Conservation (phyloP, 2,329 filamentous ascomycete species). For the Ampelomyces quisqualis region DNA sequence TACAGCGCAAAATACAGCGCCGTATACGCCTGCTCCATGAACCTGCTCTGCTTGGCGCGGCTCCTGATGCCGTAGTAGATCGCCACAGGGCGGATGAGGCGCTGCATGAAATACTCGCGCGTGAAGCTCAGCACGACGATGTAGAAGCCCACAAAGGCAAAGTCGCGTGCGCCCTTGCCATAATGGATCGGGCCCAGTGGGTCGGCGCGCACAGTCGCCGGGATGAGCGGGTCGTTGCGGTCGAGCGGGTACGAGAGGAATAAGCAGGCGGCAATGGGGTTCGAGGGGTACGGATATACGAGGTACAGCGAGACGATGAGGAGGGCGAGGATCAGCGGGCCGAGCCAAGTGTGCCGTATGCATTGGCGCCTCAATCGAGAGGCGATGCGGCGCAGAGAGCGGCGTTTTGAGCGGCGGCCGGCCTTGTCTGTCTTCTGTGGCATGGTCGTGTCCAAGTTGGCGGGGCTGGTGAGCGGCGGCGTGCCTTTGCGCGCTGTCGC, state of each 20-base stretch:
- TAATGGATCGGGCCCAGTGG: constrained; percentile 60
- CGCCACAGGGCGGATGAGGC: constrained; percentile 76
- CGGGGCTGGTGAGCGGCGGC: constrained; percentile 19
- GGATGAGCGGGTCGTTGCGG: constrained; percentile 40
- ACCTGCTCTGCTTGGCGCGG: constrained; percentile 78
- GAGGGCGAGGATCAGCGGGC: constrained; percentile 67
- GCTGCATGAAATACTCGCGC: constrained; percentile 94
- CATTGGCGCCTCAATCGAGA: constrained; percentile 50
- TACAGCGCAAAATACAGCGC: constrained; percentile 85
- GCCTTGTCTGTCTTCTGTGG: constrained; percentile 26
- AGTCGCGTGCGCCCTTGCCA: constrained; percentile 83
- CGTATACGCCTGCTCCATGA: constrained; percentile 96
- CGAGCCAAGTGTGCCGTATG: constrained; percentile 60
- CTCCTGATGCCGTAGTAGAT: constrained; percentile 67
- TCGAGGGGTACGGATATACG: constrained; percentile 72
- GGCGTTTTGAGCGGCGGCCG: constrained; percentile 48
- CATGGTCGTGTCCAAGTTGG: constrained; percentile 13
- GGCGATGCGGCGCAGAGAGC: constrained; percentile 48
- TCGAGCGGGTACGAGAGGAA: constrained; percentile 86
- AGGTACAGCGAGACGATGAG: constrained; percentile 68
- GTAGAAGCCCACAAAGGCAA: constrained; percentile 88
- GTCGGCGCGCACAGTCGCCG: constrained; percentile 40
- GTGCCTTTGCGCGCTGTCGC: constrained; percentile 45
- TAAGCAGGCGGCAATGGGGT: constrained; percentile 77
- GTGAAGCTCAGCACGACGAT: constrained; percentile 88